Percentiles rank a stretch among this genome's conserved stretches.
These are phyloP conservation scores for Carpinus viminea DNA, from an alignment of 306 rosid species.

Conservation along the genomic window DNA sequence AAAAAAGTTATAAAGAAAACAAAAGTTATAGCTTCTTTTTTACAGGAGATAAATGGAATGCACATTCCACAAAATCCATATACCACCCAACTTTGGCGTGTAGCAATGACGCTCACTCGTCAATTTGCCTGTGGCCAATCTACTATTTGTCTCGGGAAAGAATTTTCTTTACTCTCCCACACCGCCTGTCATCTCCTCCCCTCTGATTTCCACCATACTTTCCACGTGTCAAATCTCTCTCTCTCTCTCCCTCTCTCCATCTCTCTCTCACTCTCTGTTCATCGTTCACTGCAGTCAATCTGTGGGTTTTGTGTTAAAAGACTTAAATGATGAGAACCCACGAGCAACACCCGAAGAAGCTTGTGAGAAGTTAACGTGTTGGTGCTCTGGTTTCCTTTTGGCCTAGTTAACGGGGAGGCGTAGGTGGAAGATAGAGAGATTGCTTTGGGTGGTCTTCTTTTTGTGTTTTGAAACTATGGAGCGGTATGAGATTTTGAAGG, in stretches of 20 bases:
- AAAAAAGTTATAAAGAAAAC: too few relatives aligned
- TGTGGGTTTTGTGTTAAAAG: slow-evolving; percentile 23
- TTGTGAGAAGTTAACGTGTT: background rate
- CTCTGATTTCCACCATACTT: background rate
- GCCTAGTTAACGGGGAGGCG: background rate
- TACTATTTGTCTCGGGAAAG: background rate
- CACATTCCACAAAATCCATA: background rate
- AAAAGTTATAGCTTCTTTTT: too few relatives aligned
- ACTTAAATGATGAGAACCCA: slow-evolving; percentile 13
- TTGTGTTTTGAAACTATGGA: slow-evolving; percentile 48
- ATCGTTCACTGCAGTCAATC: slow-evolving; percentile 22
- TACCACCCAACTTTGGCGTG: slow-evolving; percentile 6
- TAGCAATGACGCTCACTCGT: background rate
- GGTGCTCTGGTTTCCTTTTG: background rate
- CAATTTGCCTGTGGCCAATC: background rate
- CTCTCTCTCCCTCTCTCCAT: background rate
- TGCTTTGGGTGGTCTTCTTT: slow-evolving; percentile 4
- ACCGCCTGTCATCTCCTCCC: background rate
- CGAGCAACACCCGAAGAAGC: slow-evolving; percentile 7
- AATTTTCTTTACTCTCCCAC: background rate
- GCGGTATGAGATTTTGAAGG: slow-evolving; percentile 72
- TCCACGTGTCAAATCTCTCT: slow-evolving; percentile 12
- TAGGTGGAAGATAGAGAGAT: background rate
- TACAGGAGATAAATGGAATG: too few relatives aligned
- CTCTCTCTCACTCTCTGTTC: background rate